These are phyloP conservation scores for Biscogniauxia marginata DNA, from an alignment of 2,329 filamentous ascomycete genomes.

Conservation along the genomic window DNA sequence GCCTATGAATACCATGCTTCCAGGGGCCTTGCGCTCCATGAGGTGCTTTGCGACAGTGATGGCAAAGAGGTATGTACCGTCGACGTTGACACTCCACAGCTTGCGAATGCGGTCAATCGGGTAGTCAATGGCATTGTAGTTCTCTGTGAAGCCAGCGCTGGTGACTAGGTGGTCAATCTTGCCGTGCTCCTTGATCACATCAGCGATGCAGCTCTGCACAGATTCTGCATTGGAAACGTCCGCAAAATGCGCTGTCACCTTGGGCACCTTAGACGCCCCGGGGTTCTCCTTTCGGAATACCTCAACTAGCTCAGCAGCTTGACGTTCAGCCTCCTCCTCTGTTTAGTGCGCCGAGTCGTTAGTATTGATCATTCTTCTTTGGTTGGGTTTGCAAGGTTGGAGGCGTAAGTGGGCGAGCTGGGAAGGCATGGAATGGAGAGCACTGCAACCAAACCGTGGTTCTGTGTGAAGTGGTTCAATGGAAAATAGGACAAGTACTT, in stretches of 20 bases:
- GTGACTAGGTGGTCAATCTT: conserved; percentile 91
- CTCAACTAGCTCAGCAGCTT: conserved; percentile 71
- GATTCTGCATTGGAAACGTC: conserved; percentile 81
- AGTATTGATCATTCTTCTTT: conserved; percentile 7
- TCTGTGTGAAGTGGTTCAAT: conserved; percentile 3
- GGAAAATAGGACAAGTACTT: conserved; percentile 34
- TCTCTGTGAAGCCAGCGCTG: conserved; percentile 95
- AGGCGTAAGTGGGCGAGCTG: no score
- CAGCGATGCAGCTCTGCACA: conserved; percentile 70
- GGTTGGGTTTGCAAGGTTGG: conserved; percentile 1
- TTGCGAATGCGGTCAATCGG: conserved; percentile 89
- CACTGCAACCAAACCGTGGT: conserved; percentile 8
- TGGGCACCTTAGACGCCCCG: conserved; percentile 68
- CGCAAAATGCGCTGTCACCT: conserved; percentile 84
- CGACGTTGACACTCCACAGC: conserved; percentile 92
- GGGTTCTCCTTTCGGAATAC: conserved; percentile 80
- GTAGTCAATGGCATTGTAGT: conserved; percentile 89
- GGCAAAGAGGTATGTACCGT: conserved; percentile 87
- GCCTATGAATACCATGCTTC: conserved; percentile 91
- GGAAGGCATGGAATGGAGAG: neutral
- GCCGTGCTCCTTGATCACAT: conserved; percentile 69
- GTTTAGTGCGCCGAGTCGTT: conserved; percentile 12
- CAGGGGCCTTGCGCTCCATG: conserved; percentile 74
- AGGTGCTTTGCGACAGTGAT: conserved; percentile 82
- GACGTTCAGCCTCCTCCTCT: conserved; percentile 82